Evolutionary conservation across 768 basidiomycete genomes (phyloP), one percentile per base, ranked within the genome.

Genomic region (Xerocomellus intermedius): DNA sequence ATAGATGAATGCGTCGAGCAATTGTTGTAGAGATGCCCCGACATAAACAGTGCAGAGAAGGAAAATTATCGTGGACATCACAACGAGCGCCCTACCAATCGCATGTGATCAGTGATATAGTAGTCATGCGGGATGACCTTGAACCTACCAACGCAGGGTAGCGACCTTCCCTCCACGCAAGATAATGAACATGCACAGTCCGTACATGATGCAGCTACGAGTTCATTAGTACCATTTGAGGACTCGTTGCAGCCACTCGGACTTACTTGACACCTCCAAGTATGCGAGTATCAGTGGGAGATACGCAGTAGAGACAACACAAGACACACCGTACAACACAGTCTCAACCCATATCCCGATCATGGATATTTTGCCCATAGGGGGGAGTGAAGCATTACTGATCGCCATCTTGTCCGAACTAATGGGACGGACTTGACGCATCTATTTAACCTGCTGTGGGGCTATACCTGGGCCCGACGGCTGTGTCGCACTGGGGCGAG

Each of bases 1-100:
- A 24, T 55, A 57, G 22, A 56, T 33, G 38, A 56, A 50, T 1
- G 38, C 38, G 3, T 56, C 43, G 5, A 50, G 39, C 6, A 45
- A 17, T 45, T 49, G 26, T 42, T 19, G 57, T 14, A 50, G 17
- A 30, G 54, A 56, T 17, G 22, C 16, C 8, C 17, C 38, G 14
- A 46, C 33, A 12, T 42, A 30, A 9, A 16, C 19, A 2, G 56
- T 39, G n/a, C 26, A 48, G 21, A 46, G 26, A 39, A 52, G 26
- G 33, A 46, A 58, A 13, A 48, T 21, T 24, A 32, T 28, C 1
- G 48, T 50, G 22, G 37, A 43, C 21, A 24, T 45, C 38, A 41
- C 33, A 16, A 36, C 1, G 21, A 50, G 56, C 7, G 16, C 22
- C 5, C 53, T 58, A 9, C 6, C 32, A 46, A 14, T n/a, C 10